Percentiles rank a stretch among this genome's conserved stretches.
phyloP scores from a whole-genome alignment of 176 grass and related monocot species.

The Elaeis guineensis region DNA sequence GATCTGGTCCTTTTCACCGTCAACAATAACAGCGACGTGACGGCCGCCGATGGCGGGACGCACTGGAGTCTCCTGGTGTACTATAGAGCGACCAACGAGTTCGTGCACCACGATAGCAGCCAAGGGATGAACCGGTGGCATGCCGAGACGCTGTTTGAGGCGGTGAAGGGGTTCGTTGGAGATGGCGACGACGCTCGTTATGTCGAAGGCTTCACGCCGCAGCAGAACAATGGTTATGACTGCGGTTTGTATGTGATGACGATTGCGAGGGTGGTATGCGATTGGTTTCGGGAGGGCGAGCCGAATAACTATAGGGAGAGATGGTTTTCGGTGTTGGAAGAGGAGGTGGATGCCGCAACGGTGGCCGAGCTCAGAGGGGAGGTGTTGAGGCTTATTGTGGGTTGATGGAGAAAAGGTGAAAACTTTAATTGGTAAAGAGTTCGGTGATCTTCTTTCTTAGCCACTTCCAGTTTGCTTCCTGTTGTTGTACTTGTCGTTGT shows the following conservation, averaged over 20 bases:
- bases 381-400: slow-evolving; percentile 40
- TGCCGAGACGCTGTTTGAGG: slow-evolving; percentile 29
- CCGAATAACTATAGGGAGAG: slow-evolving; percentile 3
- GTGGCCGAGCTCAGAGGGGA: slow-evolving; percentile 47
- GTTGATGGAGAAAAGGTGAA: slow-evolving; percentile 28
- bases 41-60: slow-evolving; percentile 42
- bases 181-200: not conserved
- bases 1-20: slow-evolving; percentile 56
- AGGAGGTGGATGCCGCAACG: slow-evolving; percentile 34
- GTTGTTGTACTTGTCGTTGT: too few species aligned
- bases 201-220: slow-evolving; percentile 52
- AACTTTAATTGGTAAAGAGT: not conserved
- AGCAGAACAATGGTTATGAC: slow-evolving; percentile 65
- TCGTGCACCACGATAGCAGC: slow-evolving; percentile 76
- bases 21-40: slow-evolving; percentile 51
- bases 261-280: slow-evolving; percentile 43
- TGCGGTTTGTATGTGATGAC: slow-evolving; percentile 71
- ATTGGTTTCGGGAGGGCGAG: slow-evolving; percentile 37
- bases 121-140: slow-evolving; percentile 29
- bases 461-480: too few species aligned
- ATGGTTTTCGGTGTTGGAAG: slow-evolving; percentile 48
- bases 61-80: slow-evolving; percentile 60
- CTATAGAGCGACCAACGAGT: not conserved
- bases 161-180: slow-evolving; percentile 19
- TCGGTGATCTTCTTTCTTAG: too few species aligned